Evolutionary conservation across 495 filamentous ascomycete species (phyloP).

Genomic region (Xylaria castorea): DNA sequence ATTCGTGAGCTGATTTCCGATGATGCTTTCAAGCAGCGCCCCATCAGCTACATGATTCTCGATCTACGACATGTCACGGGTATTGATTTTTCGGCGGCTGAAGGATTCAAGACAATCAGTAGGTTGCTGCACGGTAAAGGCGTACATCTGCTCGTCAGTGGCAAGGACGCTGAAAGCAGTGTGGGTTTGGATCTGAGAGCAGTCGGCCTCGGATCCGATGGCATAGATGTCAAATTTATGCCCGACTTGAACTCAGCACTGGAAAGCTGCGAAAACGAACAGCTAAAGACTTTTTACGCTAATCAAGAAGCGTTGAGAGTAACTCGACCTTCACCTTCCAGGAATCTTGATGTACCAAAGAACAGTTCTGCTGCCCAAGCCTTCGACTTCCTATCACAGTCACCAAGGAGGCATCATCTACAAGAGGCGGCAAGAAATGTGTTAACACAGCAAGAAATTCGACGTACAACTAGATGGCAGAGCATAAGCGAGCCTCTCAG

Average conservation of each 20-base stretch:
- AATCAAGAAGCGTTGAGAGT: slow-evolving; percentile 53
- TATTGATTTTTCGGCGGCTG: slow-evolving; percentile 92
- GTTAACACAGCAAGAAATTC: slow-evolving; percentile 61
- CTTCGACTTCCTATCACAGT: slow-evolving; percentile 65
- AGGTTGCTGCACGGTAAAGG: slow-evolving; percentile 74
- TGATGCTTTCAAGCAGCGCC: slow-evolving; percentile 73
- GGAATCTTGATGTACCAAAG: slow-evolving; percentile 62
- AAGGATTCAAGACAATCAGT: slow-evolving; percentile 91
- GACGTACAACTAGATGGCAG: slow-evolving; percentile 67
- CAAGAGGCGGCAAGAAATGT: slow-evolving; percentile 78
- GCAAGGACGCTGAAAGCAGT: slow-evolving; percentile 72
- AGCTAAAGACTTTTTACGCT: slow-evolving; percentile 83
- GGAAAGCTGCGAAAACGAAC: slow-evolving; percentile 94
- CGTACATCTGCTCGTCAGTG: slow-evolving; percentile 81
- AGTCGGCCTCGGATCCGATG: slow-evolving; percentile 75
- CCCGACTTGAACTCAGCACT: slow-evolving; percentile 91
- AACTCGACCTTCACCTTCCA: slow-evolving; percentile 45
- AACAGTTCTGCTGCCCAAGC: slow-evolving; percentile 31
- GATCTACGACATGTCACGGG: slow-evolving; percentile 90
- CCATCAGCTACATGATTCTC: slow-evolving; percentile 88
- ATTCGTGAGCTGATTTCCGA: slow-evolving; percentile 83
- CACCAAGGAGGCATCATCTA: slow-evolving; percentile 79
- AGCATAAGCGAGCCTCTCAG: slow-evolving; percentile 87
- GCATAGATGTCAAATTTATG: slow-evolving; percentile 75
- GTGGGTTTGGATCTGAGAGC: slow-evolving; percentile 79